Conservation (phyloP, 139 green algal species). For the Closterium sp. region DNA sequence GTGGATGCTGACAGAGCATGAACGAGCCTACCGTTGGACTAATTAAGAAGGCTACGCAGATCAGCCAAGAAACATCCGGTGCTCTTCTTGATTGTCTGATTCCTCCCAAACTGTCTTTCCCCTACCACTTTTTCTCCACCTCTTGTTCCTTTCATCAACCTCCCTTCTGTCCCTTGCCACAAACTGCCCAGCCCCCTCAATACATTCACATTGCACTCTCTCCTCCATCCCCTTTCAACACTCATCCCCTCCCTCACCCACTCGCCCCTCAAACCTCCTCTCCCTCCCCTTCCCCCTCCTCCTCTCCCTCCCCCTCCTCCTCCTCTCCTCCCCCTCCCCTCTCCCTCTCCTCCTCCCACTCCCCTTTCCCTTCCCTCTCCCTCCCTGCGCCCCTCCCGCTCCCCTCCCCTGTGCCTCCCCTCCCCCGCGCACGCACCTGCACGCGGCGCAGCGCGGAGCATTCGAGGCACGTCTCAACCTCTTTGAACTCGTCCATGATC, state of each 20-base stretch:
- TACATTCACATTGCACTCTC: too few relatives aligned
- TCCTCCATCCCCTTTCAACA: too few relatives aligned
- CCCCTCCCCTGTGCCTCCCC: neutral
- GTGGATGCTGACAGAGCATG: neutral
- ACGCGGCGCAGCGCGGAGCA: conserved; percentile 68
- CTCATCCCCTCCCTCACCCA: neutral
- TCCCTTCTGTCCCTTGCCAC: neutral
- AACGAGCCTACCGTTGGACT: neutral
- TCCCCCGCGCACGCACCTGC: conserved; percentile 10
- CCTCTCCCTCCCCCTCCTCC: too few relatives aligned
- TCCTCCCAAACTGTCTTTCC: neutral
- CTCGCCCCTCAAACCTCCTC: neutral
- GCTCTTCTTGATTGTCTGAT: too few relatives aligned
- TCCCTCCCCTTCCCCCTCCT: neutral
- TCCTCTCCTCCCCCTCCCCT: too few relatives aligned
- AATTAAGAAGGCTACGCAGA: too few relatives aligned
- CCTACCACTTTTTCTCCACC: neutral
- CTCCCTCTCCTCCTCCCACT: too few relatives aligned
- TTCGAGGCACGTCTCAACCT: conserved; percentile 86
- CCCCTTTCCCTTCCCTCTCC: neutral
- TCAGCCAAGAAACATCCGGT: too few relatives aligned
- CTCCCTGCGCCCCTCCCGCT: neutral
- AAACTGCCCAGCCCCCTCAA: neutral
- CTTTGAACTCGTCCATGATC: conserved; percentile 65
- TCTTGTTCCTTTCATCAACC: neutral